These are phyloP conservation scores for Aspergillus sclerotiicarbonarius DNA, from an alignment of 495 filamentous ascomycete genomes.

Conservation along the genomic window DNA sequence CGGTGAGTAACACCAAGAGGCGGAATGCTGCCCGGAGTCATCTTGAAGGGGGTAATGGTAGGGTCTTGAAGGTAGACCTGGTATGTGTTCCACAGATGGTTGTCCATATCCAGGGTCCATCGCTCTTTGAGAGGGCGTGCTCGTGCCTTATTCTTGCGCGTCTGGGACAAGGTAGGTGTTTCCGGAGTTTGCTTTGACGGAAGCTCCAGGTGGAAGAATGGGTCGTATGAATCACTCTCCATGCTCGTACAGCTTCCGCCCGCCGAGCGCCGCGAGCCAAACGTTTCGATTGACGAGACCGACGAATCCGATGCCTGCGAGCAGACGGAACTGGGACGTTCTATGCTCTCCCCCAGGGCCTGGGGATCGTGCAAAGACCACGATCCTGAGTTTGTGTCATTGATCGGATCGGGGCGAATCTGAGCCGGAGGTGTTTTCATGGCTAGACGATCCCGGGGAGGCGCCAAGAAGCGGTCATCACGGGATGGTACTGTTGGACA, in stretches of 20 bases:
- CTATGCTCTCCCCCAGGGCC: conserved; percentile 36
- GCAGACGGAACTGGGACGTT: conserved; percentile 56
- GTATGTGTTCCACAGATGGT: conserved; percentile 91
- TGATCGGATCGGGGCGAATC: conserved; percentile 39
- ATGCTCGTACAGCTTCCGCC: conserved; percentile 69
- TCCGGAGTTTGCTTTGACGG: conserved; percentile 35
- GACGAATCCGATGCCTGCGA: conserved; percentile 70
- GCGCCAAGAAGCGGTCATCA: conserved; percentile 49
- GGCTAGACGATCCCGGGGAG: conserved; percentile 48
- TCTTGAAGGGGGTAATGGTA: conserved; percentile 89
- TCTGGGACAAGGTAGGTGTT: conserved; percentile 33
- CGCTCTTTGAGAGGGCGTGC: conserved; percentile 26
- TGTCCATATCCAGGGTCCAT: conserved; percentile 90
- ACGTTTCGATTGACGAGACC: conserved; percentile 63
- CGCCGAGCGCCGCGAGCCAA: conserved; percentile 60
- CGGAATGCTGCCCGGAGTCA: conserved; percentile 80
- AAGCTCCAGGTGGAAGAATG: conserved; percentile 50
- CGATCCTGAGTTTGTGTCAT: conserved; percentile 25
- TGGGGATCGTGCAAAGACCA: conserved; percentile 37
- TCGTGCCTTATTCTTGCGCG: conserved; percentile 21
- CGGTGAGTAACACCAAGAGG: conserved; percentile 87
- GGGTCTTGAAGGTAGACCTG: conserved; percentile 85
- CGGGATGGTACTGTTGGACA: conserved; percentile 21
- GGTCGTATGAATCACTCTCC: conserved; percentile 59
- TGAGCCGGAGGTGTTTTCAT: conserved; percentile 65